Evolutionary conservation across 352 stramenopile genomes (phyloP).

Genomic region (Globisporangium viniferum): DNA sequence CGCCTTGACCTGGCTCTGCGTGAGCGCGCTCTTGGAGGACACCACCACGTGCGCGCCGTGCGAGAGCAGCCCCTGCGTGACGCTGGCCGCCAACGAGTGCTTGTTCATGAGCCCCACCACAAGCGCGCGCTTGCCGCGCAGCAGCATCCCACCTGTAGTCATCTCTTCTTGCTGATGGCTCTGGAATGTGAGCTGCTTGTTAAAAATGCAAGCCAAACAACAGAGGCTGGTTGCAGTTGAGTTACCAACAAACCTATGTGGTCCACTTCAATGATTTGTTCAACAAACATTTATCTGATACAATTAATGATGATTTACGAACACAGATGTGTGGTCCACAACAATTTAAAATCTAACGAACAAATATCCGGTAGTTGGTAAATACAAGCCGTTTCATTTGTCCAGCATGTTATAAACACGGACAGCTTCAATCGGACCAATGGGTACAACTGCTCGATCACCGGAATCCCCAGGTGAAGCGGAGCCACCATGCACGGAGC

Average conservation of each 20-base stretch:
- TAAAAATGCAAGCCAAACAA: background rate
- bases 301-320: background rate
- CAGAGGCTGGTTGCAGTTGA: background rate
- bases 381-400: slow-evolving; percentile 2
- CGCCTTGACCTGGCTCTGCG: slow-evolving; percentile 40
- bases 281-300: background rate
- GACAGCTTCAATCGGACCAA: slow-evolving; percentile 26
- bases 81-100: slow-evolving; percentile 77
- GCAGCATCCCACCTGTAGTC: slow-evolving; percentile 15
- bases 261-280: background rate
- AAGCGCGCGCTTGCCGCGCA: slow-evolving; percentile 68
- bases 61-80: slow-evolving; percentile 64
- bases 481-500: background rate
- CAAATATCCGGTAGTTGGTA: background rate
- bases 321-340: background rate
- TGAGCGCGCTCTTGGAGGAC: slow-evolving; percentile 54
- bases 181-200: background rate
- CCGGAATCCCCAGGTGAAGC: background rate
- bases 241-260: background rate
- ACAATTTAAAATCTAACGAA: background rate
- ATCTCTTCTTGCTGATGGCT: background rate
- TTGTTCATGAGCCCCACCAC: slow-evolving; percentile 90
- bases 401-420: slow-evolving; percentile 21
- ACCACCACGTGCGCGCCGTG: slow-evolving; percentile 74
- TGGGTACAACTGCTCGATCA: slow-evolving; percentile 12